Conservation (phyloP, 2,329 filamentous ascomycete genomes). For the Chrysoporthe austroafricana region DNA sequence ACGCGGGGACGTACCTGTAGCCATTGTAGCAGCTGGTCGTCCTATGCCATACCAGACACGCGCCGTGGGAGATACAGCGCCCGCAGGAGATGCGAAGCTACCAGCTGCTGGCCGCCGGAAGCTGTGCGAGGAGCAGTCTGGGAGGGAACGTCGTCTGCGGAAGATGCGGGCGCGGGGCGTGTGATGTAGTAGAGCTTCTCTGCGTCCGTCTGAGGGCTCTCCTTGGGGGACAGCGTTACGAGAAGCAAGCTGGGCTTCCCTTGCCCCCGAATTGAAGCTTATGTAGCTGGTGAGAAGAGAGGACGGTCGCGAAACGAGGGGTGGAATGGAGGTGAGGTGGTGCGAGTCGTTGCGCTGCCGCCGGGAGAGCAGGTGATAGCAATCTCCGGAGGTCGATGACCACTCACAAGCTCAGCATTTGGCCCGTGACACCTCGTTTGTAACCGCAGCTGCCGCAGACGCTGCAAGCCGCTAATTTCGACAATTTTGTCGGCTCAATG, state of each 20-base stretch:
- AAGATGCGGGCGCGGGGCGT: too few relatives aligned
- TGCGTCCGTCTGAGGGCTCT: too few relatives aligned
- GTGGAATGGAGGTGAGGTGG: not conserved
- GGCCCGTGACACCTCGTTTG: conserved; percentile 9
- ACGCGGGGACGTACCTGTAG: conserved; percentile 33
- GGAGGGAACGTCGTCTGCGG: not conserved
- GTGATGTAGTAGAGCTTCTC: too few relatives aligned
- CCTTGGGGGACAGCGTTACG: too few relatives aligned
- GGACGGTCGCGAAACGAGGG: not conserved
- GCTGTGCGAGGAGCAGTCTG: not conserved
- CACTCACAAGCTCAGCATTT: conserved; percentile 7
- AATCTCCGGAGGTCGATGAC: conserved; percentile 2
- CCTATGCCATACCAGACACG: conserved; percentile 13
- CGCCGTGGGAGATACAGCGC: not conserved
- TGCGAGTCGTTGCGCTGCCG: not conserved
- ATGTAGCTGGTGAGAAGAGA: not conserved
- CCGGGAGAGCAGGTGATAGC: not conserved
- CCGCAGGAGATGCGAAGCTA: not conserved
- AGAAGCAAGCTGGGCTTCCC: too few relatives aligned
- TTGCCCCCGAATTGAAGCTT: not conserved
- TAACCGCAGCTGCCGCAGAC: not conserved
- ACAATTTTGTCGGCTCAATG: too few relatives aligned
- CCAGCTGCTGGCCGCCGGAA: not conserved
- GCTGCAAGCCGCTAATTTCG: too few relatives aligned
- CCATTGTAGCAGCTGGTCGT: conserved; percentile 31